Base-by-base conservation (phyloP, 2,329 filamentous ascomycete species). In the Calonectria pseudoturangicola region DNA sequence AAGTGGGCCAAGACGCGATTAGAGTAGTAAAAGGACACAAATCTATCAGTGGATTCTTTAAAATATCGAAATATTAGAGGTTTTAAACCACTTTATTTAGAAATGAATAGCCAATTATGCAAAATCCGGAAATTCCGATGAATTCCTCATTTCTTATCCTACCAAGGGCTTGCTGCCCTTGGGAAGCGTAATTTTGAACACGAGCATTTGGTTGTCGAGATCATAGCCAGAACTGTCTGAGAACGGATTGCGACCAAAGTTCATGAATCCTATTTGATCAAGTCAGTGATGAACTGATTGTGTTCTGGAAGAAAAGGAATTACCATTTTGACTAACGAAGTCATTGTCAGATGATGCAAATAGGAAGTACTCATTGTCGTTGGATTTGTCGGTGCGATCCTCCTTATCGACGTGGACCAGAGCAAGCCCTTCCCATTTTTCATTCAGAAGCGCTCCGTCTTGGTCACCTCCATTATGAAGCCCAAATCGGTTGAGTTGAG, bases 381-480 rank as follows among this genome's bases (percentile, higher is more conserved):
- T 80, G 47, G 83, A 62, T 3, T 33, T 60, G 12, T 62, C 62
- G 36, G 7, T 28, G 36, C 43, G 27, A 30, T 70, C 67, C 15
- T 33, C 81, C 2, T 77, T 72, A 76, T 91, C 86, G 8, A 91
- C 88, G 1, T 92, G 92, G 3, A 91, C 87, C 28, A 94, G 80
- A 3, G 90, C 89, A 60, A 95, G 83, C 25, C 89, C 90, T 85
- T 95, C 93, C 93, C 93, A 95, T 80, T 95, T 95, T 86, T 95
- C 93, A 77, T 95, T 94, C 80, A 95, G 80, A 43, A 95, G 82
- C 0, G 82, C 84, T 0, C 83, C 78, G 78, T 93, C 89, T 76
- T 92, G 88, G 0, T 82, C 84, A 0, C 92, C 93, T 3, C 93
- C 93, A 76, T 95, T 95, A 77, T 93, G 92, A 4, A 93, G 82